Evolutionary conservation across 2,329 filamentous ascomycete species (phyloP), one percentile per base, ranked within the genome.

Genomic region (Lecanicillium sp.): DNA sequence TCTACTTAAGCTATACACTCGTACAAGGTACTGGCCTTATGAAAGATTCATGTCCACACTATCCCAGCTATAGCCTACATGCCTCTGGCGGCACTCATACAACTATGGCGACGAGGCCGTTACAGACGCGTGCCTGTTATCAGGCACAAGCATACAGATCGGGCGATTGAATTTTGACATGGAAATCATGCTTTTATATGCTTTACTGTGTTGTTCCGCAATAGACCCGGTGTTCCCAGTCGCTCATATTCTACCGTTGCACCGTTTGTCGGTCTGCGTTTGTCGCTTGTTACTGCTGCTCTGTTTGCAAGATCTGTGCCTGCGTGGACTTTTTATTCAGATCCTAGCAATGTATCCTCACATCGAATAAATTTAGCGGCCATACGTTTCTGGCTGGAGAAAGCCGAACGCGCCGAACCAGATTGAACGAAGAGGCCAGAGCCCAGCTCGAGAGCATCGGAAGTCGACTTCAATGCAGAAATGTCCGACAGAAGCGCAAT

Each of bases 31-130:
- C 23, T 43, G n/a, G n/a, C n/a, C n/a, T n/a, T n/a, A n/a, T n/a
- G n/a, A n/a, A n/a, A n/a, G n/a, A n/a, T 43, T 43, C 19, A 33
- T 43, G 27, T 32, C 19, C 3, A 33, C 32, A 32, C 17, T 27
- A 43, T 32, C 40, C 27, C 12, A 42, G n/a, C 40, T 11, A 33
- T 33, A 43, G 39, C 39, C 27, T 24, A 15, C 19, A 26, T 42
- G 39, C 23, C 21, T 42, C 24, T 42, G 19, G 11, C 26, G 21
- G 32, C 39, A 42, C 14, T 12, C 19, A 11, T 33, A 12, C 20
- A 42, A 42, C 32, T 26, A 30, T 17, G 26, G 21, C 37, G 37
- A 26, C 21, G 37, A 5, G 26, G 37, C 21, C n/a, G 26, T 11
- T 27, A 21, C 23, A 27, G 21, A 24, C 26, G n/a, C 26, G n/a